Evolutionary conservation across 768 basidiomycete species (phyloP), one percentile per base, ranked within the genome.

Genomic region (Kwoniella heveanensis): DNA sequence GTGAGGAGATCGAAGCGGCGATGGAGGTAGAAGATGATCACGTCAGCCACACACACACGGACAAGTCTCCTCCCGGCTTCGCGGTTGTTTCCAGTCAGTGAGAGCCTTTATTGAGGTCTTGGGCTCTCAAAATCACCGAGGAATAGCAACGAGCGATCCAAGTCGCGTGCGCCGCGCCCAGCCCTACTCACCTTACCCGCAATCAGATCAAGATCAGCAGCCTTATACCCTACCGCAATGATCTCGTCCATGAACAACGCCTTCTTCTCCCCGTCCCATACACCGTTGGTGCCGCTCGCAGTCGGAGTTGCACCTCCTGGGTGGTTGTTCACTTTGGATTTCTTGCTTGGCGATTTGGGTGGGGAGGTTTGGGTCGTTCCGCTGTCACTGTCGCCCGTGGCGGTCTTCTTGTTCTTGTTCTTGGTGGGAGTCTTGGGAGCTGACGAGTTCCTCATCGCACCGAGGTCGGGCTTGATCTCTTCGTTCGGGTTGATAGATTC

Each of bases 241-340:
- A 72, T 67, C 57, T 68, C 63, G 49, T 72, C 68, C 19, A 69
- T 54, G 54, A 72, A 67, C 22, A 26, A 3, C 19, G 30, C 57
- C 30, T 57, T 22, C 54, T 72, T 72, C 12, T 62, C 57, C 1
- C 54, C 47, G 19, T 58, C 56, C 71, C 71, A 72, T 5, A 44
- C 36, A 21, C 71, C 68, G 25, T 69, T 69, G 12, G 8, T 26
- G 26, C 47, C 47, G 4, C 24, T 27, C 21, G 30, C 8, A 37
- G 19, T 47, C 24, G 54, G 44, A 3, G n/a, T 46, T 47, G 10
- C 17, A 21, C 37, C 10, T 25, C 47, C 32, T 19, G 36, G 12
- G 3, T 51, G 30, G 17, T 50, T 22, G 22, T 13, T 32, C 32
- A 24, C 12, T 50, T 36, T 58, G 48, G 47, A n/a, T 37, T 50